These are phyloP conservation scores for Tolypocladium nubicola DNA, from an alignment of 2,329 filamentous ascomycete species.

Conservation along the genomic window DNA sequence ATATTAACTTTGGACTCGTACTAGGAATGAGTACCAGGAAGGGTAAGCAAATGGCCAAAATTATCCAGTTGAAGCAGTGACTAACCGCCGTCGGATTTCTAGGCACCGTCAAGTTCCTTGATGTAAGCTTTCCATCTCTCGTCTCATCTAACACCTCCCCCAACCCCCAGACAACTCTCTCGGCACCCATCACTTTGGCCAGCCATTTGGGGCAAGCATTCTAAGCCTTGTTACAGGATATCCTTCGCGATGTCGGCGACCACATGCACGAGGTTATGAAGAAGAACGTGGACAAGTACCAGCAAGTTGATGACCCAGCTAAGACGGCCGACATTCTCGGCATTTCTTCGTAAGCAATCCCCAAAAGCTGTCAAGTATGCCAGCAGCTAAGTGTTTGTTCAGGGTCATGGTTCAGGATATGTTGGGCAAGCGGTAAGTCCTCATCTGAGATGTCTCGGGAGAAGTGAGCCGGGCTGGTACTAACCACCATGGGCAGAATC, in stretches of 20 bases:
- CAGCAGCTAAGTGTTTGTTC: neutral
- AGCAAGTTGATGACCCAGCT: slow-evolving; percentile 75
- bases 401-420: slow-evolving; percentile 98
- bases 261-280: slow-evolving; percentile 98
- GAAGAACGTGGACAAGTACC: slow-evolving; percentile 82
- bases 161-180: no score
- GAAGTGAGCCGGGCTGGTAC: neutral
- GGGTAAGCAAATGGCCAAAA: slow-evolving; percentile 34
- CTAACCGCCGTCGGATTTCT: slow-evolving; percentile 1
- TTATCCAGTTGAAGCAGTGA: slow-evolving; percentile 32
- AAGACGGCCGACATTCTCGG: slow-evolving; percentile 78
- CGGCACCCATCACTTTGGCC: neutral
- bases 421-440: slow-evolving; percentile 72
- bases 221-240: slow-evolving; percentile 7
- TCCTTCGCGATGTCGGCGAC: slow-evolving; percentile 58
- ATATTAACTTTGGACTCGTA: slow-evolving; percentile 67
- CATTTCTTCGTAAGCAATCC: slow-evolving; percentile 44
- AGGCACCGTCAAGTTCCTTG: slow-evolving; percentile 7
- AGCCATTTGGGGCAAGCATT: neutral
- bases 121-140: neutral
- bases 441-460: neutral
- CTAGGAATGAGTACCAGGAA: slow-evolving; percentile 61
- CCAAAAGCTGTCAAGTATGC: neutral
- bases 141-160: neutral
- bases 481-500: slow-evolving; percentile 28